These are phyloP conservation scores for Pleurotus cornucopiae DNA, from an alignment of 768 basidiomycete genomes.

Conservation along the genomic window DNA sequence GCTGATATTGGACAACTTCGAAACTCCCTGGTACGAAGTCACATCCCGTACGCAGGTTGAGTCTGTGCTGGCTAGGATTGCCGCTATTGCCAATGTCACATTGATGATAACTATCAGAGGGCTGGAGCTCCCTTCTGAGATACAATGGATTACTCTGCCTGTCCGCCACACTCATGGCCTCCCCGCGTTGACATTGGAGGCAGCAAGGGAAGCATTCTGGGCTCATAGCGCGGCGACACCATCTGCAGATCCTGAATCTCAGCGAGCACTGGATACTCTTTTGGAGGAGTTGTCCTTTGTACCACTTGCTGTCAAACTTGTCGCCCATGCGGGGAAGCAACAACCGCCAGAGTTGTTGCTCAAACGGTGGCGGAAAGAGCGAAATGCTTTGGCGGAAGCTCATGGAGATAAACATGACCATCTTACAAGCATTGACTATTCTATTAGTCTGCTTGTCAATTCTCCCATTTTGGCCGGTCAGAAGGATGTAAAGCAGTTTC, in stretches of 20 bases:
- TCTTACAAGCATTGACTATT: conserved; percentile 3
- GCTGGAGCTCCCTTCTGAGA: conserved; percentile 18
- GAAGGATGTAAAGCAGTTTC: conserved; percentile 5
- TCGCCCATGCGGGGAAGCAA: conserved; percentile 20
- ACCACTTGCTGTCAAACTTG: conserved; percentile 28
- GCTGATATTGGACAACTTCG: conserved; percentile 35
- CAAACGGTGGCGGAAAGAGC: conserved; percentile 4
- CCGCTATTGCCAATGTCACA: conserved; percentile 20
- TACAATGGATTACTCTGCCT: conserved; percentile 20
- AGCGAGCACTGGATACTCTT: conserved; percentile 18
- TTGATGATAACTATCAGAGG: conserved; percentile 31
- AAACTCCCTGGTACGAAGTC: conserved; percentile 30
- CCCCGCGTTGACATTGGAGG: conserved; percentile 12
- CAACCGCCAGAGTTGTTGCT: conserved; percentile 10
- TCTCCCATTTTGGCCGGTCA: neutral
- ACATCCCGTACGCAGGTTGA: conserved; percentile 17
- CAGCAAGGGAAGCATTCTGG: conserved; percentile 13
- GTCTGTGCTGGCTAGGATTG: conserved; percentile 19
- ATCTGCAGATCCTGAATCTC: conserved; percentile 15
- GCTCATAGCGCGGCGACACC: conserved; percentile 15
- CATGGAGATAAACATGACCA: conserved; percentile 5
- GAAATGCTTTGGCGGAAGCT: conserved; percentile 1
- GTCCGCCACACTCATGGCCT: conserved; percentile 12
- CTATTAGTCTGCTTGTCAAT: conserved; percentile 9
- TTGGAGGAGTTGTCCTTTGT: conserved; percentile 21